A percentile compares a stretch with the other conserved stretches of the same genome.
These are phyloP conservation scores for Pyrenochaeta sp. DNA, from an alignment of 2,329 filamentous ascomycete genomes.

Conservation along the genomic window DNA sequence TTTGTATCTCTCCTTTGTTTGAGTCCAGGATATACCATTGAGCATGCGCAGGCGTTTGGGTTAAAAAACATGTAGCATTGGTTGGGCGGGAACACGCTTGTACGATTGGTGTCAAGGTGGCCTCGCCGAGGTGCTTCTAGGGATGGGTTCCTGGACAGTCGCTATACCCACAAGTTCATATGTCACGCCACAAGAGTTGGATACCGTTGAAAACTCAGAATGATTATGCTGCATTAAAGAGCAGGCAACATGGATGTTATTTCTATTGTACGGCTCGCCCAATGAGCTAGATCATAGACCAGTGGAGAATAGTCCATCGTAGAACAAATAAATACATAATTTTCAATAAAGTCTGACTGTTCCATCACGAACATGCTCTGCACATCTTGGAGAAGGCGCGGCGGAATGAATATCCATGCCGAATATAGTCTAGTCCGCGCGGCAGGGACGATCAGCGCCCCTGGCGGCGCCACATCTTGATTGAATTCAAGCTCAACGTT, in stretches of 20 bases:
- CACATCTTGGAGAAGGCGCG: background rate
- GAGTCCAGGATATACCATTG: constrained; percentile 31
- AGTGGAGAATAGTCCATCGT: background rate
- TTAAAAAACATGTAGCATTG: constrained; percentile 21
- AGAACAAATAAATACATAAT: background rate
- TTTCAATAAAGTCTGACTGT: background rate
- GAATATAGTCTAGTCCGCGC: constrained; percentile 27
- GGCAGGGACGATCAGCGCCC: constrained; percentile 33
- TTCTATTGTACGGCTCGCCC: too few relatives aligned
- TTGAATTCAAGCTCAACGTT: constrained; percentile 20
- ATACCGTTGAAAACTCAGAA: background rate
- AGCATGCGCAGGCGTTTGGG: constrained; percentile 35
- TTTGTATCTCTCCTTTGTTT: constrained; percentile 19
- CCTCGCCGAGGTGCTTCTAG: background rate
- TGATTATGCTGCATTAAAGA: background rate
- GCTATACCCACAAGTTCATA: background rate
- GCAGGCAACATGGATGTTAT: too few relatives aligned
- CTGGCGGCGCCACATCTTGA: constrained; percentile 39
- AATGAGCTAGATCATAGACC: too few relatives aligned
- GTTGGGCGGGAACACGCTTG: constrained; percentile 8
- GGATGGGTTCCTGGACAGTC: background rate
- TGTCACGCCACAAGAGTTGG: background rate
- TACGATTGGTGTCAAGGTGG: constrained; percentile 5
- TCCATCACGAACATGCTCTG: background rate
- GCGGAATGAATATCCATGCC: constrained; percentile 25